Evolutionary conservation across 2,329 filamentous ascomycete genomes (phyloP).

Genomic region (Botryotinia globosa): DNA sequence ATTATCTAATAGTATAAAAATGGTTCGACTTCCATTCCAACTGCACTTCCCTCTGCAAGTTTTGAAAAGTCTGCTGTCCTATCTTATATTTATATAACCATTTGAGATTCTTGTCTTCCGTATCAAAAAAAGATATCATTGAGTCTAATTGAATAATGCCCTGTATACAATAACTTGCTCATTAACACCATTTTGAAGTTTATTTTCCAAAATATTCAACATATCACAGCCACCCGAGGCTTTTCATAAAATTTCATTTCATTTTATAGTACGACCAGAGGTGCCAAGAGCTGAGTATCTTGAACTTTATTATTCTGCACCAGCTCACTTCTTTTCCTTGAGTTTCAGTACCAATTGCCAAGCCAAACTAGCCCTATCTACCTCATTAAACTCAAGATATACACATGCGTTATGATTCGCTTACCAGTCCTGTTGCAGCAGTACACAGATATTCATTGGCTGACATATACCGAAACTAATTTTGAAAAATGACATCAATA

Average conservation of each 20-base stretch:
- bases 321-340: no score
- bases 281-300: background rate
- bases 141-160: no score
- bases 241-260: background rate
- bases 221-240: background rate
- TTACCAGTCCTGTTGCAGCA: background rate
- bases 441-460: background rate
- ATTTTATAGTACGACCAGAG: background rate
- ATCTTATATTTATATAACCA: rapidly evolving
- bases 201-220: background rate
- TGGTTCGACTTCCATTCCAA: background rate
- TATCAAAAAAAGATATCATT: background rate
- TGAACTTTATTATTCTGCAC: rapidly evolving
- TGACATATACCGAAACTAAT: background rate
- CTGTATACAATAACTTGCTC: background rate
- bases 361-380: background rate
- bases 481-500: no score
- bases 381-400: no score
- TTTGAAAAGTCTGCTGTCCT: background rate
- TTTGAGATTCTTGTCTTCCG: background rate
- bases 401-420: background rate
- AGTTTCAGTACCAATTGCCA: background rate
- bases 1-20: background rate
- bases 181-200: no score
- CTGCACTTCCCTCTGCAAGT: background rate